Evolutionary conservation across 164 flowering plant species (phyloP), one percentile per base, ranked within the genome.

Genomic region (Macadamia integrifolia): DNA sequence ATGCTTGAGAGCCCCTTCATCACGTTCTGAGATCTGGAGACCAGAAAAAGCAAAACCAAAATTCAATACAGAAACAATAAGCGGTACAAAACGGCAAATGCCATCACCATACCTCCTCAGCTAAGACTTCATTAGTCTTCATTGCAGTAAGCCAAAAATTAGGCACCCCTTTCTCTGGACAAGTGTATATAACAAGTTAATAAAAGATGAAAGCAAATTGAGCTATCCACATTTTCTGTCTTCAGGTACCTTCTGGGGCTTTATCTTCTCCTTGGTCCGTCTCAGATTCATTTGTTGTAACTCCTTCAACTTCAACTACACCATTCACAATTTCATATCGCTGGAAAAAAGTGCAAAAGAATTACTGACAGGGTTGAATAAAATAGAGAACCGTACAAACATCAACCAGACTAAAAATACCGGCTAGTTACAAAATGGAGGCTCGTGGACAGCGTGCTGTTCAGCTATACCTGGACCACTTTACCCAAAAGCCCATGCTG

Each of bases 91-190:
- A 29, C 62, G 28, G 49, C 32, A 66, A 6, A 30, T 9, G 46
- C 1, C n/a, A 67, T 62, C 46, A 10, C 29, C 67, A 48, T 18
- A 90, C 96, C 95, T 90, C 96, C 63, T 85, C 91, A 46, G 82
- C 80, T 3, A 86, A 74, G 2, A 92, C 81, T 76, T 85, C 95
- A 78, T 92, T 90, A 46, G 82, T 84, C 72, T 87, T 90, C 92
- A 92, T 80, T 52, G 96, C 98, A 66, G 65, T 87, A 8, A 92
- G 84, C 98, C 98, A 92, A 72, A 92, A 92, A 52, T 81, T 81
- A 49, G 98, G 98, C 11, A 92, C 92, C 56, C 98, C 96, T 77
- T 90, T 90, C 75, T 79, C 98, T 88, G 85, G 62, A 74, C 29
- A 58, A 9, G 3, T 46, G 57, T 2, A 66, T 10, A 31, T 44